These are phyloP conservation scores for Linum tenue DNA, from an alignment of 345 rosid genomes.

Conservation along the genomic window DNA sequence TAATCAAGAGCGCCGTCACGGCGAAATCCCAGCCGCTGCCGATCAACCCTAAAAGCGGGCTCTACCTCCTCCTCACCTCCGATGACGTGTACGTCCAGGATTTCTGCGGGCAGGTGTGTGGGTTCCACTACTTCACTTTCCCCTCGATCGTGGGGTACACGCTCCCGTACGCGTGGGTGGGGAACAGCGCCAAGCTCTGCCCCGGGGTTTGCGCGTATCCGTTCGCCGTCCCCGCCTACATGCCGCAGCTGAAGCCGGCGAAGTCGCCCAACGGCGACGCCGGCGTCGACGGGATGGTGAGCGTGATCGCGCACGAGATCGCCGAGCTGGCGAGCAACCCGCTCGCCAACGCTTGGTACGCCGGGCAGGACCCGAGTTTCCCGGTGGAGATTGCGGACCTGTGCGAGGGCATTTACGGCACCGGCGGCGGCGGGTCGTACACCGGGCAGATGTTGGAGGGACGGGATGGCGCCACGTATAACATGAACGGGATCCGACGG, in stretches of 20 bases:
- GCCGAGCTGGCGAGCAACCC: conserved; percentile 88
- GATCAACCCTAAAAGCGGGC: conserved; percentile 76
- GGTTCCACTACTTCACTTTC: conserved; percentile 94
- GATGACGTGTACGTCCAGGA: conserved; percentile 76
- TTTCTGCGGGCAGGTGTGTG: conserved; percentile 91
- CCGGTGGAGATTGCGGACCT: conserved; percentile 86
- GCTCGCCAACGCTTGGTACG: conserved; percentile 91
- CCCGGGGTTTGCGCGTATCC: conserved; percentile 96
- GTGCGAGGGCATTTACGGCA: conserved; percentile 88
- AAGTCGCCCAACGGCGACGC: conserved; percentile 72
- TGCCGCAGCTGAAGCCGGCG: conserved; percentile 62
- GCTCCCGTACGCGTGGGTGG: conserved; percentile 94
- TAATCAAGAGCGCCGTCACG: conserved; percentile 54
- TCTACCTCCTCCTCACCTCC: conserved; percentile 68
- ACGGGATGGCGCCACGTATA: conserved; percentile 47
- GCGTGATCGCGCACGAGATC: conserved; percentile 90
- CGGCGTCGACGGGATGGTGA: conserved; percentile 90
- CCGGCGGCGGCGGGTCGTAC: conserved; percentile 91
- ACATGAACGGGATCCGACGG: conserved; percentile 64
- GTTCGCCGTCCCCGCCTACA: conserved; percentile 81
- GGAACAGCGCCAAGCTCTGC: conserved; percentile 73
- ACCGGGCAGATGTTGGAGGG: conserved; percentile 80
- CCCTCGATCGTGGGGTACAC: conserved; percentile 97
- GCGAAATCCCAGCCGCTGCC: conserved; percentile 49
- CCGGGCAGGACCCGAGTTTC: conserved; percentile 94